phyloP scores from a whole-genome alignment of 2,329 filamentous ascomycete genomes.

The Monosporascus sp. region DNA sequence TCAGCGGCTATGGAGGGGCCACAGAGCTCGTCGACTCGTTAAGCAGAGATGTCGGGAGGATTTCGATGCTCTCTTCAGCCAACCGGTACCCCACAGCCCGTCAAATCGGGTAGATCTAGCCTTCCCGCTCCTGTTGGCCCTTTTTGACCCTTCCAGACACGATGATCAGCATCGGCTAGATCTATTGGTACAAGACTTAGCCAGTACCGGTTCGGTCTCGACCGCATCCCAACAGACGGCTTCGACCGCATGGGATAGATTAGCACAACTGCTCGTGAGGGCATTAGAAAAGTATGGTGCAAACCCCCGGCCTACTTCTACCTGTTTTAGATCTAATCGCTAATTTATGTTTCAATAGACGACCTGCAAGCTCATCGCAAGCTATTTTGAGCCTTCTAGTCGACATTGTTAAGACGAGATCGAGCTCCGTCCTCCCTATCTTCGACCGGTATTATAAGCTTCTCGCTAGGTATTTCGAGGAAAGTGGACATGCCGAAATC shows the following conservation, averaged over 20 bases:
- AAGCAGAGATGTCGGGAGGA: conserved; percentile 50
- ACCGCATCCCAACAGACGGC: conserved; percentile 3
- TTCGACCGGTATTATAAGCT: conserved; percentile 34
- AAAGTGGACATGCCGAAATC: conserved; percentile 11
- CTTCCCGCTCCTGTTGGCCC: conserved; percentile 42
- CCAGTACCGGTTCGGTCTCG: conserved; percentile 1
- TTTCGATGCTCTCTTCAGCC: conserved; percentile 57
- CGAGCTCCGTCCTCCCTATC: conserved; percentile 21
- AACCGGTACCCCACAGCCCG: conserved; percentile 27
- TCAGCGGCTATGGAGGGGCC: conserved; percentile 78
- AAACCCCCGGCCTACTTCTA: neutral
- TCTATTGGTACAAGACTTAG: conserved; percentile 39
- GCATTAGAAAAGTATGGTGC: conserved; percentile 22
- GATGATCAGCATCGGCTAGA: conserved; percentile 46
- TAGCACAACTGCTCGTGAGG: conserved; percentile 20
- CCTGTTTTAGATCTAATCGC: neutral
- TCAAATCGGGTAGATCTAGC: conserved; percentile 26
- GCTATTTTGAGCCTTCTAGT: conserved; percentile 31
- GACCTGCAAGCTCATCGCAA: conserved; percentile 15
- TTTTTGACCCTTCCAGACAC: conserved; percentile 38
- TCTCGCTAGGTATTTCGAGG: conserved; percentile 31
- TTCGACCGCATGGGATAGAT: conserved; percentile 17
- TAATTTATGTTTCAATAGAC: conserved; percentile 14
- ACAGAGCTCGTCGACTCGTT: conserved; percentile 55
- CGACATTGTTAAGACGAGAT: conserved; percentile 23